Percentiles rank a stretch among this genome's conserved stretches.
Conservation (phyloP, 257 asterid genomes). For the Nicotiana tabacum region DNA sequence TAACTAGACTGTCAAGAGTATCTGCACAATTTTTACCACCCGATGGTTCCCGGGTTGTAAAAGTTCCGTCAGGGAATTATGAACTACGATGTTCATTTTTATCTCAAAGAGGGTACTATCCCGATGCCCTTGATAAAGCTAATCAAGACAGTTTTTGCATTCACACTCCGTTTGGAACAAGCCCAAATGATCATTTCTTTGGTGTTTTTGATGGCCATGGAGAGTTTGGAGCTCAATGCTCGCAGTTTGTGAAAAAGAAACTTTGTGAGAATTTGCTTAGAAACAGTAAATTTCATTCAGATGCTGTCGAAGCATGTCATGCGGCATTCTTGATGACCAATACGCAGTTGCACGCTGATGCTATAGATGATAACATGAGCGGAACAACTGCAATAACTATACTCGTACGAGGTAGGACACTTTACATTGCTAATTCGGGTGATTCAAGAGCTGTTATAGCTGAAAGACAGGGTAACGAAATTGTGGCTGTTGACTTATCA, state of each 20-base stretch:
- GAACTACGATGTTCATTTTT: constrained; percentile 75
- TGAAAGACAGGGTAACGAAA: constrained; percentile 61
- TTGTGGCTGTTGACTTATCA: constrained; percentile 83
- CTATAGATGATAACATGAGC: constrained; percentile 93
- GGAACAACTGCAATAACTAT: constrained; percentile 92
- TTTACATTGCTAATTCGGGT: constrained; percentile 82
- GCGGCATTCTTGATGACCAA: constrained; percentile 74
- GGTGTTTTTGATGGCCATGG: constrained; percentile 99
- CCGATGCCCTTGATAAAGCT: constrained; percentile 94
- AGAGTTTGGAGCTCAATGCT: constrained; percentile 87
- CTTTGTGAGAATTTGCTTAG: constrained; percentile 87
- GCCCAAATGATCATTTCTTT: constrained; percentile 69
- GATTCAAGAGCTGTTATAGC: constrained; percentile 93
- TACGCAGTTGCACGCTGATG: constrained; percentile 68
- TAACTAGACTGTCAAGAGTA: constrained; percentile 68
- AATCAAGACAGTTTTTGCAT: constrained; percentile 96
- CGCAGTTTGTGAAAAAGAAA: constrained; percentile 74
- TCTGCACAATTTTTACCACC: constrained; percentile 83
- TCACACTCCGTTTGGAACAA: constrained; percentile 87
- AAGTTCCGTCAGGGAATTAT: constrained; percentile 62
- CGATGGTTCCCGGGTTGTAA: constrained; percentile 70
- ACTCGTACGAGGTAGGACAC: constrained; percentile 65
- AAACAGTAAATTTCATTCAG: constrained; percentile 52
- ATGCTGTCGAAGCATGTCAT: constrained; percentile 80
- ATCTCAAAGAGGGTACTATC: constrained; percentile 95